Base-by-base conservation (phyloP, 1,284 basidiomycete species). In the Ceratobasidium sp. region DNA sequence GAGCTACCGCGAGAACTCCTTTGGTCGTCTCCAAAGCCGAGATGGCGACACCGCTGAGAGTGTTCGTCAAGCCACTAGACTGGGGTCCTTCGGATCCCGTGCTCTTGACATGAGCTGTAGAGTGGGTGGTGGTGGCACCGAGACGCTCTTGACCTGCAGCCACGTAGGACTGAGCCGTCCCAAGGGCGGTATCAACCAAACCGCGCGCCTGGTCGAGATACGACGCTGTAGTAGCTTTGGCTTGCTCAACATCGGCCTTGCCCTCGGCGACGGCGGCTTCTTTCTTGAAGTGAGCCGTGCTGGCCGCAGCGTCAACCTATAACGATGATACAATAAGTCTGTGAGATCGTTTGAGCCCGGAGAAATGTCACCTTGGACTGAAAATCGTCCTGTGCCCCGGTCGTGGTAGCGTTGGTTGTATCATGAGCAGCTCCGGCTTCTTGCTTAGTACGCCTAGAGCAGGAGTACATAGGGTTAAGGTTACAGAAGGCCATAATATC, bases 191-290 rank as follows among this genome's bases (percentile, higher is more conserved):
- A 60, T 61, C 77, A n/a, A 75, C 79, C n/a, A 80, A 12, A 20
- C 64, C 40, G 12, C 73, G 77, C 23, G 79, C 79, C 44, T 80
- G 61, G 64, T 80, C 70, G 23, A 80, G 49, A 23, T 80, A 80
- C 3, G 66, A 61, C 26, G 55, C 56, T 39, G 76, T 49, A 15
- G 79, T 75, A n/a, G 80, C 61, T 53, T 72, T 79, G 23, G 78
- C 80, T 20, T 79, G 53, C 23, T 79, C 70, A 56, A 80, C 78
- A 49, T 80, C 80, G 15, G 71, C 78, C 49, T 80, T 78, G 39
- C 78, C 80, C 33, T 78, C 80, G 7, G 63, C 26, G n/a, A 78
- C 77, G 28, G 77, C 79, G 6, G 53, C 46, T 20, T 80, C 73
- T 63, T 72, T 80, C 63, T 68, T 80, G 28, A 67, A 20, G 20